phyloP scores from a whole-genome alignment of 495 filamentous ascomycete species.

The Pseudomonodictys pantanalensis region DNA sequence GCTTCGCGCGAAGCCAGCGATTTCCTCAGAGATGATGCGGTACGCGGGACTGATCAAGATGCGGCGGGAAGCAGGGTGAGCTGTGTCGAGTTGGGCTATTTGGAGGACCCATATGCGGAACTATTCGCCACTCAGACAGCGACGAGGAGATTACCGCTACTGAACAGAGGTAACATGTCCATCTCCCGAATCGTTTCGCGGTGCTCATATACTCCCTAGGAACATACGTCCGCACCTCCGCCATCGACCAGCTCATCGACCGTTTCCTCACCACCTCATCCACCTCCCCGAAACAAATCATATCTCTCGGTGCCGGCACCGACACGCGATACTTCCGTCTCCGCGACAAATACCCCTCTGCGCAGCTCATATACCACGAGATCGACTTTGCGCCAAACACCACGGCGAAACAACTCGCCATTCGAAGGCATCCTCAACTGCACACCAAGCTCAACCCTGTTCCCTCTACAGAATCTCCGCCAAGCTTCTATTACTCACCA shows the following conservation, averaged over 20 bases:
- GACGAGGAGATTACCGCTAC: constrained; percentile 73
- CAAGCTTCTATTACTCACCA: constrained; percentile 46
- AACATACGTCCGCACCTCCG: constrained; percentile 88
- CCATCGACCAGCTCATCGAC: constrained; percentile 76
- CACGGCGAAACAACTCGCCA: constrained; percentile 57
- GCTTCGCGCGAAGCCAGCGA: constrained; percentile 6
- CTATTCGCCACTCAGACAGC: constrained; percentile 55
- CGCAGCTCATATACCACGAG: constrained; percentile 75
- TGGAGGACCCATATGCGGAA: constrained; percentile 74
- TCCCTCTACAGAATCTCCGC: constrained; percentile 22
- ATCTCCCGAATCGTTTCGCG: neutral
- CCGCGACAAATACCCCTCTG: constrained; percentile 39
- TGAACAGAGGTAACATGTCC: constrained; percentile 70
- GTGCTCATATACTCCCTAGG: constrained; percentile 48
- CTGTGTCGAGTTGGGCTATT: constrained; percentile 82
- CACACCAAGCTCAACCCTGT: constrained; percentile 17
- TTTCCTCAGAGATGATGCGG: constrained; percentile 52
- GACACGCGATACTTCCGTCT: constrained; percentile 85
- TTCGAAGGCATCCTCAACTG: constrained; percentile 44
- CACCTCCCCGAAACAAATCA: constrained; percentile 65
- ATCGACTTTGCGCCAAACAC: constrained; percentile 82
- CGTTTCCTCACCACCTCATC: constrained; percentile 56
- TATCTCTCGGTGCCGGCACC: constrained; percentile 90
- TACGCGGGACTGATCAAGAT: constrained; percentile 90
- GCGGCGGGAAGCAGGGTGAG: constrained; percentile 84